Percentiles rank a stretch among this genome's conserved stretches.
phyloP scores from a whole-genome alignment of 805 yeast genomes.

The Saccharomycopsis javanensis region DNA sequence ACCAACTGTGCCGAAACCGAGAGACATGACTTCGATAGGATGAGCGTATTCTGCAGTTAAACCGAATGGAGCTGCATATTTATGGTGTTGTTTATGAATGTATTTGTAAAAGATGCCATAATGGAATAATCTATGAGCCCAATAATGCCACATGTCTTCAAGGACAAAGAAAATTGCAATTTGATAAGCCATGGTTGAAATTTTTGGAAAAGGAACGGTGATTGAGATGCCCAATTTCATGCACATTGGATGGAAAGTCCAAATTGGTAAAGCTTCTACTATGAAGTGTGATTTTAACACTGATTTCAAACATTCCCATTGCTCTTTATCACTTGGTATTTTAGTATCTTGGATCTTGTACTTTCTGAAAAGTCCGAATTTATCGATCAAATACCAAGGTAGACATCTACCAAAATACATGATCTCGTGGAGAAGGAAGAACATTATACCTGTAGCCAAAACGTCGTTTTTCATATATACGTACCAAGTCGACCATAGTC shows the following conservation, averaged over 20 bases:
- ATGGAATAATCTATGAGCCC: slow-evolving; percentile 88
- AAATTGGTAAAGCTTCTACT: slow-evolving; percentile 92
- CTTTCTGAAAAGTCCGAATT: slow-evolving; percentile 72
- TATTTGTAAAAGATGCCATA: slow-evolving; percentile 81
- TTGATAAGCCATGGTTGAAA: slow-evolving; percentile 51
- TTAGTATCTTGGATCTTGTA: slow-evolving; percentile 87
- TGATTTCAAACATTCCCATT: slow-evolving; percentile 83
- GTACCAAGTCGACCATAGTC: slow-evolving; percentile 85
- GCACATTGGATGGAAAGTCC: slow-evolving; percentile 95
- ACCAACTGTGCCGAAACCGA: slow-evolving; percentile 95
- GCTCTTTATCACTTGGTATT: slow-evolving; percentile 71
- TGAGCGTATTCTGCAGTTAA: slow-evolving; percentile 96
- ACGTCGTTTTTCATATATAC: slow-evolving; percentile 77
- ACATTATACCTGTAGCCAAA: slow-evolving; percentile 82
- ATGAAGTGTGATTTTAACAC: slow-evolving; percentile 81
- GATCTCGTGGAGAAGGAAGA: slow-evolving; percentile 74
- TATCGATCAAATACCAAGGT: slow-evolving; percentile 87
- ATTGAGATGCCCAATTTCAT: slow-evolving; percentile 66
- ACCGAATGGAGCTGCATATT: slow-evolving; percentile 97
- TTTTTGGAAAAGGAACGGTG: slow-evolving; percentile 77
- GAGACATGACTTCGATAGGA: slow-evolving; percentile 81
- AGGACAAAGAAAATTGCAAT: slow-evolving; percentile 67
- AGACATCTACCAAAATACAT: slow-evolving; percentile 86
- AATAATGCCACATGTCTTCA: slow-evolving; percentile 96
- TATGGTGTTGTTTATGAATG: slow-evolving; percentile 95